A percentile compares a stretch with the other conserved stretches of the same genome.
Conservation (phyloP, 192 early-diverging fungal species). For the Coemansia pectinata region DNA sequence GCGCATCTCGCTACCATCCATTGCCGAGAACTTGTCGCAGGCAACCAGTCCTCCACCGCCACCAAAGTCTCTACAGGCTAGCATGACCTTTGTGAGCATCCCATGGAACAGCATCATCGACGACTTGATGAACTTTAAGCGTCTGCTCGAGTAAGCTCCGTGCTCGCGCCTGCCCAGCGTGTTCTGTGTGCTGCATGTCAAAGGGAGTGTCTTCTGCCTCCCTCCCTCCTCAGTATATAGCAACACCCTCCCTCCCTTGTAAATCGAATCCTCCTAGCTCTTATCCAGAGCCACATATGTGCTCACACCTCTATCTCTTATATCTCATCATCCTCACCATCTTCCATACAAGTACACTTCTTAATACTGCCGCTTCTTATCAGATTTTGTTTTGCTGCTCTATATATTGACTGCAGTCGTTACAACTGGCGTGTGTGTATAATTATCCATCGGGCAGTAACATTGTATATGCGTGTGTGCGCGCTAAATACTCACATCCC, state of each 20-base stretch:
- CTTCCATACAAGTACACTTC: slow-evolving; percentile 2
- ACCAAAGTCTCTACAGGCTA: slow-evolving; percentile 75
- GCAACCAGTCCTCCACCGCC: slow-evolving; percentile 55
- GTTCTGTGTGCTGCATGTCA: slow-evolving; percentile 15
- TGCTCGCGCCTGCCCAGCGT: not conserved
- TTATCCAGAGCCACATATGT: slow-evolving; percentile 1
- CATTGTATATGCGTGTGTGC: not conserved
- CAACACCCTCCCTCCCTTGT: slow-evolving; percentile 6
- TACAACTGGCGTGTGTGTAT: not conserved
- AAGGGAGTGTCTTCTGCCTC: slow-evolving; percentile 3
- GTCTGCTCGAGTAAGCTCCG: slow-evolving; percentile 43
- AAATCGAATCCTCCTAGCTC: slow-evolving; percentile 11
- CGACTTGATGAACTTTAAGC: slow-evolving; percentile 53
- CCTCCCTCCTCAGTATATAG: slow-evolving; percentile 4
- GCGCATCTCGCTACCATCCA: slow-evolving; percentile 58
- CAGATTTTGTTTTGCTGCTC: not conserved
- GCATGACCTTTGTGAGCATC: slow-evolving; percentile 94
- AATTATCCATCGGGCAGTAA: not conserved
- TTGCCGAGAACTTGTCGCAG: slow-evolving; percentile 56
- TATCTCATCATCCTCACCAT: not conserved
- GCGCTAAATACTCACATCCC: not conserved
- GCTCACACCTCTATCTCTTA: not conserved
- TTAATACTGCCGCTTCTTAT: slow-evolving; percentile 1
- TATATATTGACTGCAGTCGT: not conserved
- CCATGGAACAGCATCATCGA: slow-evolving; percentile 85